Evolutionary conservation across 345 rosid species (phyloP), one percentile per base, ranked within the genome.

Genomic region (Boechera stricta): DNA sequence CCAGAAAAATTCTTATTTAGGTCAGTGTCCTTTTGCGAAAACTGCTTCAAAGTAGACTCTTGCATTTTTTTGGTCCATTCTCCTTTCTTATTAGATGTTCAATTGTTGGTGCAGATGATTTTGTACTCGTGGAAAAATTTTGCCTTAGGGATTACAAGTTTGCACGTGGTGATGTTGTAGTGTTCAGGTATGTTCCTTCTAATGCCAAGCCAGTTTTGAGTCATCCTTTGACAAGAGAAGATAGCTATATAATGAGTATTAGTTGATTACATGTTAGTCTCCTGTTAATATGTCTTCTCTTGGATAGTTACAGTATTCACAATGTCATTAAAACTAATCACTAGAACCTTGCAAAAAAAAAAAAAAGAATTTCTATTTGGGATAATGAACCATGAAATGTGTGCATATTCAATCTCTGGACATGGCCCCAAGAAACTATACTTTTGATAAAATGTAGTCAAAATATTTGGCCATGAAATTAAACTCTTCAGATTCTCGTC

Each of bases 131-230:
- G 39, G 97, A 92, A 75, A 95, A 92, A 77, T 78, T 86, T 60
- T 91, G 96, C 85, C 91, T 90, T 52, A 67, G 31, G n/a, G 79
- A 85, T 49, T 95, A 89, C 85, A 87, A 85, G 75, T 95, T 95
- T 72, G 87, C 92, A 2, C 88, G 71, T 44, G 98, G 97, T 2
- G 97, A 94, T 69, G 92, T 92, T 47, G 78, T 92, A 31, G 87
- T 92, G 75, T 90, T 90, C 76, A n/a, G 93, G 97, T 92, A 82
- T 48, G 81, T 83, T 51, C 8, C 67, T 24, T 56, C 58, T 66
- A 57, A 16, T 49, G 35, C 39, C 73, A 54, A 36, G 10, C 44
- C 57, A 52, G n/a, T 29, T 69, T 62, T 62, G 28, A 53, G 13
- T 76, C 42, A 18, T 77, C 29, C 48, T 41, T 51, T 69, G 15